A percentile compares a stretch with the other conserved stretches of the same genome.
Conservation (phyloP, 768 basidiomycete genomes). For the Mycena rebaudengoi region DNA sequence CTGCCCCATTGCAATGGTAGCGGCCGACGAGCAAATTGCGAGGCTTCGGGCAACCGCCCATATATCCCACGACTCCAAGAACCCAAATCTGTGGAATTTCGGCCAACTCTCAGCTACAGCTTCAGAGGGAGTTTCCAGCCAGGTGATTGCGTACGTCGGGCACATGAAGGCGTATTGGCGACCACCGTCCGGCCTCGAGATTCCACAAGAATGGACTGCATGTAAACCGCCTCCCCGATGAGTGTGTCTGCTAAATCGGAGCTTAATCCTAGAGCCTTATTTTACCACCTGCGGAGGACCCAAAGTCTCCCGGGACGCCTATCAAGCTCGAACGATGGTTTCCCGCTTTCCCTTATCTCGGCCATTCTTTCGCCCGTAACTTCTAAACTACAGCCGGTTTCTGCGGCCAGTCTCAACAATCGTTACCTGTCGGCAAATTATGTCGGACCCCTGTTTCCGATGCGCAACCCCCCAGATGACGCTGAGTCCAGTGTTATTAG, state of each 20-base stretch:
- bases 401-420: background rate
- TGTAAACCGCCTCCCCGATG: background rate
- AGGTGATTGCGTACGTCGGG: too few relatives aligned
- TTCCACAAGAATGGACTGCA: constrained; percentile 7
- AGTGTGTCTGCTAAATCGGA: background rate
- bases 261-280: background rate
- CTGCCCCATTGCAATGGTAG: too few relatives aligned
- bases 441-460: background rate
- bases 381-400: background rate
- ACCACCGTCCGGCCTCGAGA: background rate
- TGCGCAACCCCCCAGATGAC: background rate
- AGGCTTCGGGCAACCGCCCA: too few relatives aligned
- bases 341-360: constrained; percentile 1
- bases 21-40: too few relatives aligned
- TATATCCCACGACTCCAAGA: too few relatives aligned
- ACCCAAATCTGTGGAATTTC: too few relatives aligned
- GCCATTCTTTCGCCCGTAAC: background rate
- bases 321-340: background rate
- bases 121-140: too few relatives aligned
- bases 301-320: background rate
- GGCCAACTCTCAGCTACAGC: too few relatives aligned
- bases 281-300: background rate
- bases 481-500: background rate
- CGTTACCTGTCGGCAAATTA: background rate
- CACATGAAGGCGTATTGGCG: too few relatives aligned